Percentiles rank a stretch among this genome's conserved stretches.
phyloP scores from a whole-genome alignment of 768 basidiomycete species.

The Lactarius indigo region DNA sequence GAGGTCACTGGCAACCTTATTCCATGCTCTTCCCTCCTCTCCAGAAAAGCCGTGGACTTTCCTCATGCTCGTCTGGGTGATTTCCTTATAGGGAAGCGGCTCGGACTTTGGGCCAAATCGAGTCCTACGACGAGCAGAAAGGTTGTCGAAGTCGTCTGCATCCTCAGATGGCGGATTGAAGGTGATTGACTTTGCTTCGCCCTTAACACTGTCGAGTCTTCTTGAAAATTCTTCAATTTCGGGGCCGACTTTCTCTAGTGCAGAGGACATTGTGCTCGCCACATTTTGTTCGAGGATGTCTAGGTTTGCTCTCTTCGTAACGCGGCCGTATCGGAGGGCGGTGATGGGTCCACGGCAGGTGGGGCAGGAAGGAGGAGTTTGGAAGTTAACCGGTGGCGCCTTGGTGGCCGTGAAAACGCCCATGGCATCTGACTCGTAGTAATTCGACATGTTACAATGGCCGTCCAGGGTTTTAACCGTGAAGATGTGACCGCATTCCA shows the following conservation, averaged over 20 bases:
- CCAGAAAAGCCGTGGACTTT: slow-evolving; percentile 24
- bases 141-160: background rate
- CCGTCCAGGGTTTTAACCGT: slow-evolving; percentile 42
- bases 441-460: slow-evolving; percentile 31
- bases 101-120: slow-evolving; percentile 18
- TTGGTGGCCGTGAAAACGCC: slow-evolving; percentile 29
- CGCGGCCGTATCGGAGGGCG: slow-evolving; percentile 36
- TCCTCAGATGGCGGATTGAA: background rate
- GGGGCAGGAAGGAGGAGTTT: slow-evolving; percentile 35
- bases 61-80: slow-evolving; percentile 21
- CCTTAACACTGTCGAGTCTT: slow-evolving; percentile 9
- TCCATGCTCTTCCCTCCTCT: slow-evolving; percentile 30
- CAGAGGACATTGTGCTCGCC: slow-evolving; percentile 32
- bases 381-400: slow-evolving; percentile 32
- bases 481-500: slow-evolving; percentile 39
- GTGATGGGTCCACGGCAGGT: slow-evolving; percentile 36
- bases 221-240: slow-evolving; percentile 20
- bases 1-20: slow-evolving; percentile 24
- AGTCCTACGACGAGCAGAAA: background rate
- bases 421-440: slow-evolving; percentile 31
- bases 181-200: slow-evolving; percentile 23
- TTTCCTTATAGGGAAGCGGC: slow-evolving; percentile 20
- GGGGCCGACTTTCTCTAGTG: slow-evolving; percentile 22
- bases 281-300: slow-evolving; percentile 39
- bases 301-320: slow-evolving; percentile 37